Conservation (phyloP, 2,329 filamentous ascomycete genomes). For the Fusarium sp. region DNA sequence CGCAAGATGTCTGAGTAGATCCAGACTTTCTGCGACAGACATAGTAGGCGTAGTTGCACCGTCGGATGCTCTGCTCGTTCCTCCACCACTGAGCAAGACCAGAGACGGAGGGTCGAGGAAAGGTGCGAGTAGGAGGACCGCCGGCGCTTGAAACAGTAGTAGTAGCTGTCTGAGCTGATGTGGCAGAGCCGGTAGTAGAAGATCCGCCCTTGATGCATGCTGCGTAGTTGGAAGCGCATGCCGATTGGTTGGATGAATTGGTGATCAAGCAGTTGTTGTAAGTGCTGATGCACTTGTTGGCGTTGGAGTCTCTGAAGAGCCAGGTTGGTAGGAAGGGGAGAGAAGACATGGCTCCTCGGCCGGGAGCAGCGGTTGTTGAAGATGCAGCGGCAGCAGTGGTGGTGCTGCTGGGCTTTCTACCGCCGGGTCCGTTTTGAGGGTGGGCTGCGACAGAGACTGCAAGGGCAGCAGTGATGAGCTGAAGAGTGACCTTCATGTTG, state of each 20-base stretch:
- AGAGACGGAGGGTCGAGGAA: background rate
- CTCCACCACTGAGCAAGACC: slow-evolving; percentile 1
- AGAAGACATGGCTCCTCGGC: background rate
- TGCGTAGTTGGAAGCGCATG: slow-evolving; percentile 2
- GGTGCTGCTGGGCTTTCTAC: background rate
- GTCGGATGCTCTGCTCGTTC: background rate
- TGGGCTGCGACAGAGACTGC: slow-evolving; percentile 4
- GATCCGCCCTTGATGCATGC: background rate
- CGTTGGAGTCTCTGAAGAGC: background rate
- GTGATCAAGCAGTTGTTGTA: slow-evolving; percentile 7
- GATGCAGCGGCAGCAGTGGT: background rate
- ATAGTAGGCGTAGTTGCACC: slow-evolving; percentile 1
- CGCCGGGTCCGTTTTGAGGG: background rate
- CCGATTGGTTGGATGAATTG: background rate
- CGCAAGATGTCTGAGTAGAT: background rate
- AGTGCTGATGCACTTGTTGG: slow-evolving; percentile 13
- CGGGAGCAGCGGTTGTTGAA: background rate
- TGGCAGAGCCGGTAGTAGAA: background rate
- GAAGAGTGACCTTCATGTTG: slow-evolving; percentile 14
- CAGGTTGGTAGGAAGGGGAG: slow-evolving; percentile 9
- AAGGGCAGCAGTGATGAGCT: background rate
- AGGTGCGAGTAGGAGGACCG: background rate
- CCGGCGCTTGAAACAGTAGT: background rate
- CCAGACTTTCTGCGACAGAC: slow-evolving; percentile 2
- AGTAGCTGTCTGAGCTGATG: background rate